Percentiles rank a stretch among this genome's conserved stretches.
Conservation (phyloP, 179 eudicot genomes). For the Heliamphora pulchella region DNA sequence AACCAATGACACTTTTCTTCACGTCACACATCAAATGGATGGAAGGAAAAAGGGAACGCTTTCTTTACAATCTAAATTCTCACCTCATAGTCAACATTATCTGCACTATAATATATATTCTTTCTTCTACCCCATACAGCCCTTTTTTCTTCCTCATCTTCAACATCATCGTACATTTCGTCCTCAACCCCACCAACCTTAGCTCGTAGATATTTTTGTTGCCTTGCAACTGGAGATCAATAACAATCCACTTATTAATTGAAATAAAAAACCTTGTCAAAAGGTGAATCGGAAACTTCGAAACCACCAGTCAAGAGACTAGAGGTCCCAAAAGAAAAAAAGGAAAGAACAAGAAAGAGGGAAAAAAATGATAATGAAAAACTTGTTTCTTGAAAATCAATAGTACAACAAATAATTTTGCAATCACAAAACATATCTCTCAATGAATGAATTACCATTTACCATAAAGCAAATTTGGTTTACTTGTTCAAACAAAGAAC, state of each 20-base stretch:
- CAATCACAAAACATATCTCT: too few species aligned
- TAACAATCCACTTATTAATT: background rate
- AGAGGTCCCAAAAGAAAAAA: too few species aligned
- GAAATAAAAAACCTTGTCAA: too few species aligned
- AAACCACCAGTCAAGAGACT: too few species aligned
- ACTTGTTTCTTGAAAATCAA: too few species aligned
- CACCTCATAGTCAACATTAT: conserved; percentile 52
- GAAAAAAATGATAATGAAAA: too few species aligned
- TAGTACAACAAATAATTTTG: too few species aligned
- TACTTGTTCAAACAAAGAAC: too few species aligned
- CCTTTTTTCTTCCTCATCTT: conserved; percentile 46
- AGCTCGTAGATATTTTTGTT: conserved; percentile 42
- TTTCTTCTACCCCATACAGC: conserved; percentile 48
- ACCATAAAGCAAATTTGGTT: too few species aligned
- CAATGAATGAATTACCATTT: too few species aligned
- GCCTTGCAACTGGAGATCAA: conserved; percentile 44
- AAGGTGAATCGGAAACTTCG: too few species aligned
- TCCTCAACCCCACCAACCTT: conserved; percentile 67
- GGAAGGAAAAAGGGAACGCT: background rate
- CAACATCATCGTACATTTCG: conserved; percentile 57
- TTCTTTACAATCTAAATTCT: conserved; percentile 6
- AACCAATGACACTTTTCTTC: background rate
- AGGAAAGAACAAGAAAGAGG: too few species aligned
- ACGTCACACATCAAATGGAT: background rate
- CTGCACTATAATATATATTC: conserved; percentile 33